phyloP scores from a whole-genome alignment of 2,329 filamentous ascomycete genomes.

The Clarireedia monteithiana region DNA sequence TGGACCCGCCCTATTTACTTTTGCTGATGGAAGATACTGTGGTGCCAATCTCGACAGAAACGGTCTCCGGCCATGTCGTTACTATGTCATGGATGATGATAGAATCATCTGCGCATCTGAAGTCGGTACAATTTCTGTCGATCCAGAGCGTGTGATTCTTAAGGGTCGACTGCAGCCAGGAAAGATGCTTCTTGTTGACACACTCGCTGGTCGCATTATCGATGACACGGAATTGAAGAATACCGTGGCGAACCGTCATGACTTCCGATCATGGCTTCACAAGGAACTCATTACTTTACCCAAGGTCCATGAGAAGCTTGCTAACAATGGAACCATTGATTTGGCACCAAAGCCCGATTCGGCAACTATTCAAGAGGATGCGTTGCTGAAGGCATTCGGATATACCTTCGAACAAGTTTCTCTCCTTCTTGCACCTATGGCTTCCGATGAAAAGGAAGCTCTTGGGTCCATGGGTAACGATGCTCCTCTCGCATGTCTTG shows the following conservation, averaged over 20 bases:
- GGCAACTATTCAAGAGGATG: slow-evolving; percentile 71
- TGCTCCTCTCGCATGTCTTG: slow-evolving; percentile 82
- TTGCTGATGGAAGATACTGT: slow-evolving; percentile 92
- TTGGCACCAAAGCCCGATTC: slow-evolving; percentile 61
- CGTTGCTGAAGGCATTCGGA: slow-evolving; percentile 76
- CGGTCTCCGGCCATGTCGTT: slow-evolving; percentile 88
- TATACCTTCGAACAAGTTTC: slow-evolving; percentile 96
- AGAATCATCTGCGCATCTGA: slow-evolving; percentile 96
- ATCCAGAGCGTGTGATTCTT: slow-evolving; percentile 82
- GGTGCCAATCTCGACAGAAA: slow-evolving; percentile 96
- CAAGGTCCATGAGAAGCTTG: slow-evolving; percentile 57
- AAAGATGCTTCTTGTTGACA: slow-evolving; percentile 94
- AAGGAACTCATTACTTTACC: slow-evolving; percentile 78
- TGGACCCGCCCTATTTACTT: slow-evolving; percentile 91
- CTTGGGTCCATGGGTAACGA: slow-evolving; percentile 98
- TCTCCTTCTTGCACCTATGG: slow-evolving; percentile 88
- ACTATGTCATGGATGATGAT: slow-evolving; percentile 94
- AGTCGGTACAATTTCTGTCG: slow-evolving; percentile 86
- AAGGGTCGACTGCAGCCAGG: slow-evolving; percentile 92
- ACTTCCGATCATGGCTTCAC: slow-evolving; percentile 85
- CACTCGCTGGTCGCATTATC: slow-evolving; percentile 82
- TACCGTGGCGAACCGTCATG: slow-evolving; percentile 75
- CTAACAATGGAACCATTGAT: slow-evolving; percentile 50
- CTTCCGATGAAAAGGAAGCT: slow-evolving; percentile 93
- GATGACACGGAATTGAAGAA: slow-evolving; percentile 89